phyloP scores from a whole-genome alignment of 257 asterid genomes.

The Nicotiana sylvestris region DNA sequence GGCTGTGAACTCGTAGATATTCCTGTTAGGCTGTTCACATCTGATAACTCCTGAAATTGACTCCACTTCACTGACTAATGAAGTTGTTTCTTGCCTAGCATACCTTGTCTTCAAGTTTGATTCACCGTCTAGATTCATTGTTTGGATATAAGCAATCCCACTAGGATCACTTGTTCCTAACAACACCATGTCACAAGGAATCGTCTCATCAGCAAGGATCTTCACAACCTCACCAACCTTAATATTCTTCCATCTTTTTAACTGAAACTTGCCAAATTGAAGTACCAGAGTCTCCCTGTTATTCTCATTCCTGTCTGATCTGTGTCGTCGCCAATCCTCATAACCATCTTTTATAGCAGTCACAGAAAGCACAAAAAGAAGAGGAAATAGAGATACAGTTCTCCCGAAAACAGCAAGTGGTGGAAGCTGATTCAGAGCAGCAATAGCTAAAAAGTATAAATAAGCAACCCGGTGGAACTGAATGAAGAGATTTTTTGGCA shows the following conservation, averaged over 20 bases:
- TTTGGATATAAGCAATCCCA: constrained; percentile 96
- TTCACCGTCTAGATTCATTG: constrained; percentile 98
- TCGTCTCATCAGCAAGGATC: constrained; percentile 72
- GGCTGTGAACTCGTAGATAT: constrained; percentile 92
- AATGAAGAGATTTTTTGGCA: constrained; percentile 92
- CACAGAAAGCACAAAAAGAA: constrained; percentile 91
- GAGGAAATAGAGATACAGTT: constrained; percentile 93
- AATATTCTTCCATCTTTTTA: constrained; percentile 75
- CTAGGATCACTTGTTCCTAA: constrained; percentile 90
- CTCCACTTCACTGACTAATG: constrained; percentile 56
- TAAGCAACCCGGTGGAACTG: constrained; percentile 97
- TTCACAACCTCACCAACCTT: constrained; percentile 88
- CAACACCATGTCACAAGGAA: constrained; percentile 96
- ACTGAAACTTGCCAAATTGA: constrained; percentile 53
- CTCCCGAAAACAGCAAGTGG: constrained; percentile 99
- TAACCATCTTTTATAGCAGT: constrained; percentile 98
- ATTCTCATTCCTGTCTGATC: constrained; percentile 97
- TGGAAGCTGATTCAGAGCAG: constrained; percentile 93
- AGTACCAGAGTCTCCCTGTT: constrained; percentile 83
- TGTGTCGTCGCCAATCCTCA: constrained; percentile 99
- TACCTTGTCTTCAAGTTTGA: constrained; percentile 97
- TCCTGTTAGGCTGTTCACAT: constrained; percentile 96
- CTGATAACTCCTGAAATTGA: constrained; percentile 64
- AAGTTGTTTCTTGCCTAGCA: constrained; percentile 95
- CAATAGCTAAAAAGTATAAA: constrained; percentile 89